phyloP scores from a whole-genome alignment of 306 rosid genomes.

The Senna tora region DNA sequence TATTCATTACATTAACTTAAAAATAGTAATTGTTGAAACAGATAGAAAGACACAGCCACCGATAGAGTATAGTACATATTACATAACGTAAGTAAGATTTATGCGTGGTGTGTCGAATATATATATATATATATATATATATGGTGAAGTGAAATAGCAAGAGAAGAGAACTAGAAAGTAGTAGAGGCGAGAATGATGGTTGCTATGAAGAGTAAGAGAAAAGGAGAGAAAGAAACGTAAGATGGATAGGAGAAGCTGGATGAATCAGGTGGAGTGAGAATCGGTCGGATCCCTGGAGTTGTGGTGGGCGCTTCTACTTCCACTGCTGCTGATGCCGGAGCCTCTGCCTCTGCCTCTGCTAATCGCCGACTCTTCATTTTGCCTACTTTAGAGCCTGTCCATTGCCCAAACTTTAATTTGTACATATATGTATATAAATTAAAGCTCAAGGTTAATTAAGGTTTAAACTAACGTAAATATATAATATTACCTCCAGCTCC shows the following conservation, averaged over 20 bases:
- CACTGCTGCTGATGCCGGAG: slow-evolving; percentile 30
- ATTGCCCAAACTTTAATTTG: slow-evolving; percentile 4
- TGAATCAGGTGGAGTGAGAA: slow-evolving; percentile 16
- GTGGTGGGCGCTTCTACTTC: slow-evolving; percentile 35
- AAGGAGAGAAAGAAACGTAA: slow-evolving; percentile 15
- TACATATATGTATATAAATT: too few species aligned
- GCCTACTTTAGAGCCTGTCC: slow-evolving; percentile 30
- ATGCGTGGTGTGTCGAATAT: background rate
- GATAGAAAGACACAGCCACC: background rate
- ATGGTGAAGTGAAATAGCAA: too few species aligned
- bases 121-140: too few species aligned
- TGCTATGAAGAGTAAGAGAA: slow-evolving; percentile 18
- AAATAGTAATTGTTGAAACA: background rate
- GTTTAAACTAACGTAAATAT: too few species aligned
- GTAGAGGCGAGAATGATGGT: background rate
- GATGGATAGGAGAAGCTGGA: slow-evolving; percentile 29
- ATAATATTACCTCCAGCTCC: slow-evolving; percentile 54
- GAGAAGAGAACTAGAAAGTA: background rate
- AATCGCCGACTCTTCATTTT: slow-evolving; percentile 3
- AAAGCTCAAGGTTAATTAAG: too few species aligned
- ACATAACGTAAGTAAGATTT: background rate
- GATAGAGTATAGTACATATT: too few species aligned
- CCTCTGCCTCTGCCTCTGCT: background rate
- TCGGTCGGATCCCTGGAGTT: slow-evolving; percentile 34
- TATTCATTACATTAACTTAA: too few species aligned